Conservation (phyloP, 2,329 filamentous ascomycete species). For the Hymenoscyphus repandus region DNA sequence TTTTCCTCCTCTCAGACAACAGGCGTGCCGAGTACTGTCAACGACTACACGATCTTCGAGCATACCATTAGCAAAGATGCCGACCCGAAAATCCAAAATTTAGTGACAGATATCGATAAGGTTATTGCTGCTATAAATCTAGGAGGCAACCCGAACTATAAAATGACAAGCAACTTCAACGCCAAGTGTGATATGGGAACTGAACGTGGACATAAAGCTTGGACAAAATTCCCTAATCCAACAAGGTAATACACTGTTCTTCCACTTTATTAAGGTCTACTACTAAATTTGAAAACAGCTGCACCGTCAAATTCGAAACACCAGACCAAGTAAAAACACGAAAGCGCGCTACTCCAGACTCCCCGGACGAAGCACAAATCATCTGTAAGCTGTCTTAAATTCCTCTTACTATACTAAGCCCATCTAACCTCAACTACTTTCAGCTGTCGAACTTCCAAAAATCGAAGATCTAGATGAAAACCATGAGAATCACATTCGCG, state of each 20-base stretch:
- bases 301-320: background rate
- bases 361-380: background rate
- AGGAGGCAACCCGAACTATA: background rate
- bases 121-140: background rate
- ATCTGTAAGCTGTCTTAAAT: background rate
- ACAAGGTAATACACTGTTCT: background rate
- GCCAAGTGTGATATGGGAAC: background rate
- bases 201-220: background rate
- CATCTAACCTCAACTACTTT: no score
- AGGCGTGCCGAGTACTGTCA: background rate
- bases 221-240: background rate
- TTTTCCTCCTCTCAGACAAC: background rate
- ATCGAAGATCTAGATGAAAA: background rate
- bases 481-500: background rate
- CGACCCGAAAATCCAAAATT: background rate
- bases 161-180: background rate
- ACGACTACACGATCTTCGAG: background rate
- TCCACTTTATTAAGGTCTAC: background rate
- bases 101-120: background rate
- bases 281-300: background rate
- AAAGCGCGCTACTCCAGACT: background rate
- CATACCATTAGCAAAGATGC: background rate
- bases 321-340: background rate
- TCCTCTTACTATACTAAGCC: background rate
- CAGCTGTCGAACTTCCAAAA: background rate